These are phyloP conservation scores for Hebeloma cylindrosporum DNA, from an alignment of 768 basidiomycete genomes.

Conservation along the genomic window DNA sequence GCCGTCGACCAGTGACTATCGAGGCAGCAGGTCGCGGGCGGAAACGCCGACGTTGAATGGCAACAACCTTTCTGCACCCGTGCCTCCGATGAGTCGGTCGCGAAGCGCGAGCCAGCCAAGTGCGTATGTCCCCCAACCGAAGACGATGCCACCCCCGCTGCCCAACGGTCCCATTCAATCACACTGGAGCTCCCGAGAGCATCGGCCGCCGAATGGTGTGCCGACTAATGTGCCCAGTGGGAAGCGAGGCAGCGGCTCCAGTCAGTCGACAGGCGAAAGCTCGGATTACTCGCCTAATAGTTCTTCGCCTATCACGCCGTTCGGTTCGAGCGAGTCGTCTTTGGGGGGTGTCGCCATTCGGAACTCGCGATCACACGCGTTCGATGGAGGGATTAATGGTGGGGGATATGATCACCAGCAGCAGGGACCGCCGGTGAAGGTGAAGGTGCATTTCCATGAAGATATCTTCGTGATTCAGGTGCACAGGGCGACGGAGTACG, in stretches of 20 bases:
- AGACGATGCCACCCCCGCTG: slow-evolving; percentile 55
- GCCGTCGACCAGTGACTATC: slow-evolving; percentile 32
- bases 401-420: slow-evolving; percentile 6
- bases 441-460: slow-evolving; percentile 93
- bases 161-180: slow-evolving; percentile 30
- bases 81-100: slow-evolving; percentile 52
- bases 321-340: slow-evolving; percentile 86
- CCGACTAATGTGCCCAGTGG: slow-evolving; percentile 42
- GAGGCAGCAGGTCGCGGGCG: slow-evolving; percentile 28
- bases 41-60: slow-evolving; percentile 35
- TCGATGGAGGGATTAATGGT: slow-evolving; percentile 38
- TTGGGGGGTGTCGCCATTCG: slow-evolving; percentile 57
- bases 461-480: slow-evolving; percentile 96
- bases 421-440: slow-evolving; percentile 60
- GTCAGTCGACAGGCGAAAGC: slow-evolving; percentile 77
- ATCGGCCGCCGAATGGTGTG: slow-evolving; percentile 19
- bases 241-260: slow-evolving; percentile 84
- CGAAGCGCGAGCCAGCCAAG: slow-evolving; percentile 81
- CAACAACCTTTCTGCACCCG: slow-evolving; percentile 25
- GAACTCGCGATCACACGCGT: slow-evolving; percentile 54
- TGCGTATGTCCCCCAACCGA: slow-evolving; percentile 63
- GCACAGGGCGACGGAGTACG: slow-evolving; percentile 73
- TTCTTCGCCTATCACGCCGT: slow-evolving; percentile 85
- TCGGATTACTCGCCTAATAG: slow-evolving; percentile 85
- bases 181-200: slow-evolving; percentile 43